Evolutionary conservation across 192 early-diverging fungal genomes (phyloP), one percentile per base, ranked within the genome.

Genomic region (Backusella australiensis): DNA sequence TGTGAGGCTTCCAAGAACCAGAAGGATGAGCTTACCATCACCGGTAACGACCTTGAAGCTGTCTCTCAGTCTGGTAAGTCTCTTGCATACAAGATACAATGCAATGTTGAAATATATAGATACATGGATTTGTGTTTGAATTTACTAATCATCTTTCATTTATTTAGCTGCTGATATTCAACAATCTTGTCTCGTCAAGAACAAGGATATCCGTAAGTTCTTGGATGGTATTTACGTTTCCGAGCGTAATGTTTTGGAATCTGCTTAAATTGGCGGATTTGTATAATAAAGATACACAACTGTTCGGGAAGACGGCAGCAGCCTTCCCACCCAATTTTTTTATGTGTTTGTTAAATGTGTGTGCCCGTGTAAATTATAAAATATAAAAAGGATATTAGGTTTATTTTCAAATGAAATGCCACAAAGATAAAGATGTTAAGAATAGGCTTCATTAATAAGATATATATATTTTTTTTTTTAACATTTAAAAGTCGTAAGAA

Each of bases 171-270:
- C 97, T 63, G 87, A 90, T 79, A 99, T 99, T 85, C 95, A 98
- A 87, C 96, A 98, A 86, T 90, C 94, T 78, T 92, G 90, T 80
- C 87, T 90, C 66, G 96, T 96, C 83, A 94, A 93, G 87, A 97
- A 97, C 91, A 99, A 99, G 94, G 97, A 99, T 97, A 99, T 99
- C 89, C 95, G 97, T 90, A 99, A 99, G 90, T 83, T 83, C 74
- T 80, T 83, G 76, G 82, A 83, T 70, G 82, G 82, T 83, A 80
- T 83, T 77, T 83, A 83, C 68, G 78, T 83, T 44, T 80, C 78
- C 41, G 82, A 83, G 68, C 82, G 82, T 69, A 80, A 77, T 19
- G 79, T 80, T 63, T 63, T 83, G 21, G 82, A 80, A 67, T 75
- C 76, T 49, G 68, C 67, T 21, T 68, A 80, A 72, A 76, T 53